Evolutionary conservation across 2,329 filamentous ascomycete species (phyloP).

Genomic region (Fusarium ramigenum): DNA sequence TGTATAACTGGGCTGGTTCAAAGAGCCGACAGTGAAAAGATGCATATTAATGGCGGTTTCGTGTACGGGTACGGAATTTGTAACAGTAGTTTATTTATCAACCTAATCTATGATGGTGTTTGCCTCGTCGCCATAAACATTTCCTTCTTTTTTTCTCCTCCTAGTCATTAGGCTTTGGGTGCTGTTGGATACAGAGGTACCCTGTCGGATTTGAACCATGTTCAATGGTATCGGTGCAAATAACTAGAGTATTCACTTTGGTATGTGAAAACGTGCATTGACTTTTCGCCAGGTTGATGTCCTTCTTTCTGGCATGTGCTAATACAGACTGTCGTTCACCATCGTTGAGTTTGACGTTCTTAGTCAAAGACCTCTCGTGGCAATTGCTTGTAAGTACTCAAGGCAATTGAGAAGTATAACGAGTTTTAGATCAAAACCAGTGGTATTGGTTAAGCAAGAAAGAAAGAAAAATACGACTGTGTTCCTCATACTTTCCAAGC

Average conservation of each 20-base stretch:
- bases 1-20: background rate
- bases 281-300: background rate
- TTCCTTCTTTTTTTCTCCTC: background rate
- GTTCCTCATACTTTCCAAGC: slow-evolving; percentile 4
- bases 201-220: background rate
- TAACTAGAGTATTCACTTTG: background rate
- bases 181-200: background rate
- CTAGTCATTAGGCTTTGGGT: background rate
- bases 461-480: slow-evolving; percentile 1
- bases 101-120: slow-evolving; percentile 26
- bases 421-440: background rate
- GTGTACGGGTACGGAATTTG: slow-evolving; percentile 25
- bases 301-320: background rate
- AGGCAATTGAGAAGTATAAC: background rate
- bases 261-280: background rate
- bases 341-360: background rate
- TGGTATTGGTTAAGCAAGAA: slow-evolving; percentile 5
- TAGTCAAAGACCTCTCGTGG: background rate
- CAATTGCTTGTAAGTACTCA: background rate
- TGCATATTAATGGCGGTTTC: slow-evolving; percentile 14
- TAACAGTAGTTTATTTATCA: slow-evolving; percentile 32
- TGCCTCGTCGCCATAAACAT: background rate
- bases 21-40: background rate
- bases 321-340: background rate
- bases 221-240: background rate